A percentile compares a stretch with the other conserved stretches of the same genome.
These are phyloP conservation scores for Entamoeba invadens DNA, from an alignment of 208 protist species.

Conservation along the genomic window DNA sequence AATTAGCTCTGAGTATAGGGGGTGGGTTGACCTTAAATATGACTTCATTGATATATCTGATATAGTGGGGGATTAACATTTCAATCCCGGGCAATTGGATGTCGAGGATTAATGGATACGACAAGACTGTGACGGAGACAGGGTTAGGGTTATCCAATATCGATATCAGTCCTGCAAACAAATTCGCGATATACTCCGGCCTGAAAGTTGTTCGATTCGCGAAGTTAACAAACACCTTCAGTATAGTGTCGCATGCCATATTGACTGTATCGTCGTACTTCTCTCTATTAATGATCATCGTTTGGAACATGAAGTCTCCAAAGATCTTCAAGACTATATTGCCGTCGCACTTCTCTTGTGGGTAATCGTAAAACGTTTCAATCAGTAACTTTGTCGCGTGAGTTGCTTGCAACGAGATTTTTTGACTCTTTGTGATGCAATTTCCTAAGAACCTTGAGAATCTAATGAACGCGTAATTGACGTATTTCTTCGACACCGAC, in stretches of 20 bases:
- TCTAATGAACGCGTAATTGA: not conserved
- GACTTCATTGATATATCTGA: not conserved
- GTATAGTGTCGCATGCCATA: not conserved
- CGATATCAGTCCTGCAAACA: not conserved
- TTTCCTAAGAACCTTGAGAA: not conserved
- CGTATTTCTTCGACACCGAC: not conserved
- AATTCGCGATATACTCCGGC: not conserved
- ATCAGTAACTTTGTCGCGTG: not conserved
- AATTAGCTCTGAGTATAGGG: not conserved
- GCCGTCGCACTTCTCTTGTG: not conserved
- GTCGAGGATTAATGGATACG: not conserved
- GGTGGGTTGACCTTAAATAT: not conserved
- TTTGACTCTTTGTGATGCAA: not conserved
- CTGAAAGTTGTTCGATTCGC: not conserved
- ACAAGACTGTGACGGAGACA: not conserved
- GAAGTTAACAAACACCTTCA: not conserved
- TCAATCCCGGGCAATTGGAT: not conserved
- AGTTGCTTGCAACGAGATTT: not conserved
- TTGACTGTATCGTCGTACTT: not conserved
- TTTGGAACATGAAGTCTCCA: not conserved
- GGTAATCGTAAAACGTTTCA: not conserved
- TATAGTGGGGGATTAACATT: not conserved
- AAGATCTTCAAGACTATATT: not conserved
- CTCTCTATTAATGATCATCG: not conserved
- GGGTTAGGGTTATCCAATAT: not conserved